Evolutionary conservation across 306 rosid genomes (phyloP).

Genomic region (Prinsepia uniflora): DNA sequence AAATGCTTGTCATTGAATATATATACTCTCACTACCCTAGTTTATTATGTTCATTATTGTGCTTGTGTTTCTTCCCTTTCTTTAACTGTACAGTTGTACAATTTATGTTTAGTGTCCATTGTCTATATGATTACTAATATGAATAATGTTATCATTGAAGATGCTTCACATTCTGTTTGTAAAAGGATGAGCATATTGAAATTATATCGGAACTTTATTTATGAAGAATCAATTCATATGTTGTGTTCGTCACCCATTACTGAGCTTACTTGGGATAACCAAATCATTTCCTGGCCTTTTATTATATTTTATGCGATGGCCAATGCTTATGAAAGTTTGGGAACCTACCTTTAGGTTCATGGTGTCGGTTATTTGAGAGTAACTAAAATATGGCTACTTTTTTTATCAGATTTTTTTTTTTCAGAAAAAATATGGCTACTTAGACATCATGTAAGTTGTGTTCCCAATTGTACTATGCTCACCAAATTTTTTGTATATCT

Average conservation of each 20-base stretch:
- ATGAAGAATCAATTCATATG: background rate
- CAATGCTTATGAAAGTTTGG: background rate
- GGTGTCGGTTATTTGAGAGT: background rate
- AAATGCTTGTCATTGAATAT: conserved; percentile 5
- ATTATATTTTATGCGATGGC: background rate
- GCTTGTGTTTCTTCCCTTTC: background rate
- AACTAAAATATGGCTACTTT: background rate
- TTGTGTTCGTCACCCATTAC: background rate
- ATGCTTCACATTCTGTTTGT: background rate
- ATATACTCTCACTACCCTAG: background rate
- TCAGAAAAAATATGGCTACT: background rate
- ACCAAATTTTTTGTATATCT: background rate
- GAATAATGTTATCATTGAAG: background rate
- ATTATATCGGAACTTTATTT: too few relatives aligned
- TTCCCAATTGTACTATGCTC: background rate
- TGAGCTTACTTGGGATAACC: background rate
- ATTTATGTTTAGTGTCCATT: too few relatives aligned
- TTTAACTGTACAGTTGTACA: background rate
- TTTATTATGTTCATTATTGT: background rate
- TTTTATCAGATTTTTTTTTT: too few relatives aligned
- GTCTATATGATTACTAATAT: too few relatives aligned
- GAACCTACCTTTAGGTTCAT: background rate
- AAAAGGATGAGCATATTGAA: background rate
- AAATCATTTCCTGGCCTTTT: background rate
- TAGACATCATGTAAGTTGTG: background rate